These are phyloP conservation scores for Ganoderma lucidum DNA, from an alignment of 1,284 basidiomycete species.

Conservation along the genomic window DNA sequence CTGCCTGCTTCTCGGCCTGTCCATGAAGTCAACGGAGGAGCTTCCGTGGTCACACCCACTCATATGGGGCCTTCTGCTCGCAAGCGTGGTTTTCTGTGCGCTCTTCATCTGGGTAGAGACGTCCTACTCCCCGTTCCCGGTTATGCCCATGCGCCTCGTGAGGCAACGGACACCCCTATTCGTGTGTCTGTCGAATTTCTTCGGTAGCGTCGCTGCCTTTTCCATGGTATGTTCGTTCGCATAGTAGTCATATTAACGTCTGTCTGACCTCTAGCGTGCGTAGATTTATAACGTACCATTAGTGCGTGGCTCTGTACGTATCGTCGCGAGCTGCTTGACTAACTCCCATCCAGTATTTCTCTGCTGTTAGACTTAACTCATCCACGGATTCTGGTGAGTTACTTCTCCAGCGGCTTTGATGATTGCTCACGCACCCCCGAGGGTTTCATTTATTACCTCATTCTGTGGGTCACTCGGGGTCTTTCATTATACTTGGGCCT, in stretches of 20 bases:
- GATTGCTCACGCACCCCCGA: conserved; percentile 34
- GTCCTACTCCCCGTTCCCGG: conserved; percentile 77
- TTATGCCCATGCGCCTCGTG: conserved; percentile 86
- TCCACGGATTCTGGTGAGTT: conserved; percentile 74
- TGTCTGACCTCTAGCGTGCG: conserved; percentile 21
- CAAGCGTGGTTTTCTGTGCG: conserved; percentile 60
- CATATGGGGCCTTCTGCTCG: conserved; percentile 70
- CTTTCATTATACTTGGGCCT: conserved; percentile 12
- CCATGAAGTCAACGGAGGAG: conserved; percentile 84
- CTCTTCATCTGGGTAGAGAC: conserved; percentile 81
- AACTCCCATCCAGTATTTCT: conserved; percentile 67
- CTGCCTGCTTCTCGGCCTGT: conserved; percentile 78
- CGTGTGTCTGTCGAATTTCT: conserved; percentile 83
- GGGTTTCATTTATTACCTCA: conserved; percentile 88
- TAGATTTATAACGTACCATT: conserved; percentile 89
- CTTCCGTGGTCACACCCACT: conserved; percentile 78
- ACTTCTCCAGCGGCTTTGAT: conserved; percentile 8
- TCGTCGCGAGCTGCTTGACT: conserved; percentile 1
- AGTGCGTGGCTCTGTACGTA: conserved; percentile 48
- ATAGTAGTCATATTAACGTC: conserved; percentile 6
- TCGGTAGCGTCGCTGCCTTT: conserved; percentile 79
- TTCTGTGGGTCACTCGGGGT: conserved; percentile 60
- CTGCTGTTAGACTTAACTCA: conserved; percentile 81
- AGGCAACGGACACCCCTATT: conserved; percentile 80
- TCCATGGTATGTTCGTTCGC: conserved; percentile 69